phyloP scores from a whole-genome alignment of 2,329 filamentous ascomycete genomes.

The Zalaria sp. region DNA sequence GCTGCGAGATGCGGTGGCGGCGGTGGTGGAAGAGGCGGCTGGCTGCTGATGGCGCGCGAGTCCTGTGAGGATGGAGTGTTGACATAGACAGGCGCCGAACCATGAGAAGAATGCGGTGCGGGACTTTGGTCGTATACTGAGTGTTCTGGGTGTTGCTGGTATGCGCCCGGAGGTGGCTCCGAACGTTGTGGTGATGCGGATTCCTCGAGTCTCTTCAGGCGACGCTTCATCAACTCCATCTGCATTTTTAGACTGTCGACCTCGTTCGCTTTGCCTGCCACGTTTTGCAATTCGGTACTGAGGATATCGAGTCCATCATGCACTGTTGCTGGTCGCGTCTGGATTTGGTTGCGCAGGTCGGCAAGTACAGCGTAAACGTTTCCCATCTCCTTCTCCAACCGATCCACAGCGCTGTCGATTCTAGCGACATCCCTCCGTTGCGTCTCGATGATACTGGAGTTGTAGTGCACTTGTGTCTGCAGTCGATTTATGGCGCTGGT shows the following conservation, averaged over 20 bases:
- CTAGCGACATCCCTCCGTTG: slow-evolving; percentile 25
- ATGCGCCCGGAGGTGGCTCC: slow-evolving; percentile 7
- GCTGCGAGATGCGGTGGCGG: slow-evolving; percentile 1
- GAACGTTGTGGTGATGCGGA: slow-evolving; percentile 4
- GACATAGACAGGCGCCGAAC: neutral
- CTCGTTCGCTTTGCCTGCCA: slow-evolving; percentile 30
- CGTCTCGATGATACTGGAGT: slow-evolving; percentile 25
- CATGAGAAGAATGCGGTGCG: neutral
- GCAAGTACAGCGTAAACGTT: slow-evolving; percentile 19
- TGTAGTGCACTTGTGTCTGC: slow-evolving; percentile 34
- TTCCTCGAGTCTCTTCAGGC: slow-evolving; percentile 22
- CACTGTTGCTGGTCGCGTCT: slow-evolving; percentile 10
- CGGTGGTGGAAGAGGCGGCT: neutral
- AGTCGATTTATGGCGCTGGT: slow-evolving; percentile 26
- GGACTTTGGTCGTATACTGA: slow-evolving; percentile 5
- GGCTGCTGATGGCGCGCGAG: slow-evolving; percentile 1
- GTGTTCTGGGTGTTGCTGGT: slow-evolving; percentile 8
- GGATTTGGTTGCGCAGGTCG: slow-evolving; percentile 21
- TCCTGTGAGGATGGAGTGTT: slow-evolving; percentile 1
- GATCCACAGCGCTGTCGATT: slow-evolving; percentile 24
- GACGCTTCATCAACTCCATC: slow-evolving; percentile 33
- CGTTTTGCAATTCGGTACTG: slow-evolving; percentile 23
- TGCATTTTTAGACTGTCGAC: slow-evolving; percentile 32
- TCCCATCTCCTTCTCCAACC: slow-evolving; percentile 26
- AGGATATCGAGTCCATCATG: slow-evolving; percentile 28